Conservation (phyloP, 2,329 filamentous ascomycete genomes). For the Fusarium decemcellulare region DNA sequence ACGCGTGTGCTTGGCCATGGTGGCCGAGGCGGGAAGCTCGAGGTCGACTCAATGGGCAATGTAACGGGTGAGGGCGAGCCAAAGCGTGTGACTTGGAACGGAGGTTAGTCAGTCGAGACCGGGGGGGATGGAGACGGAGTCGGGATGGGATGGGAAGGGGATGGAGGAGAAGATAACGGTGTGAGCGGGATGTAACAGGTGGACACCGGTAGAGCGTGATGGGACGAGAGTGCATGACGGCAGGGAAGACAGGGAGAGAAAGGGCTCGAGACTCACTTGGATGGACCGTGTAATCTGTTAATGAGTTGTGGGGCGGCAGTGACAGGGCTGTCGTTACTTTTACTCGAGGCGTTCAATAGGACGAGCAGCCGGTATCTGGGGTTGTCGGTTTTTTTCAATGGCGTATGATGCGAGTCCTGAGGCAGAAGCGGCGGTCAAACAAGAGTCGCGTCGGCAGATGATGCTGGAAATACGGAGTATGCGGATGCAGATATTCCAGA, state of each 20-base stretch:
- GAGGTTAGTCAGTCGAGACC: conserved; percentile 37
- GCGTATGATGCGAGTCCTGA: conserved; percentile 29
- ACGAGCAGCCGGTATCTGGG: conserved; percentile 38
- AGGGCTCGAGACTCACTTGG: conserved; percentile 43
- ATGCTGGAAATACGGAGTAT: conserved; percentile 10
- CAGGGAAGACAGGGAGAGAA: conserved; percentile 39
- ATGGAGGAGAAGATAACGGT: conserved; percentile 38
- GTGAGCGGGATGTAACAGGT: conserved; percentile 41
- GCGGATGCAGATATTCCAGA: conserved; percentile 13
- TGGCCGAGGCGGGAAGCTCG: conserved; percentile 53
- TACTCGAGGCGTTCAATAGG: conserved; percentile 44
- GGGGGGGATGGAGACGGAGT: conserved; percentile 19
- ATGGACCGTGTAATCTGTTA: conserved; percentile 43
- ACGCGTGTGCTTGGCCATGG: conserved; percentile 68
- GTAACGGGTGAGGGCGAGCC: conserved; percentile 17
- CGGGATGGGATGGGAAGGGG: conserved; percentile 20
- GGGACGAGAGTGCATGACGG: conserved; percentile 46
- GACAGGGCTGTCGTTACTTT: conserved; percentile 46
- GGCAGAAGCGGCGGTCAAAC: conserved; percentile 38
- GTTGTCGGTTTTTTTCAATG: conserved; percentile 30
- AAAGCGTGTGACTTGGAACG: conserved; percentile 30
- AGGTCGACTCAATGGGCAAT: conserved; percentile 33
- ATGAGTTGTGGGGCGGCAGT: conserved; percentile 45
- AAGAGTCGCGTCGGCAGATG: conserved; percentile 33
- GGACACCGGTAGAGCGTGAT: conserved; percentile 43